Conservation (phyloP, 2,329 filamentous ascomycete species). For the Alternaria metachromatica region DNA sequence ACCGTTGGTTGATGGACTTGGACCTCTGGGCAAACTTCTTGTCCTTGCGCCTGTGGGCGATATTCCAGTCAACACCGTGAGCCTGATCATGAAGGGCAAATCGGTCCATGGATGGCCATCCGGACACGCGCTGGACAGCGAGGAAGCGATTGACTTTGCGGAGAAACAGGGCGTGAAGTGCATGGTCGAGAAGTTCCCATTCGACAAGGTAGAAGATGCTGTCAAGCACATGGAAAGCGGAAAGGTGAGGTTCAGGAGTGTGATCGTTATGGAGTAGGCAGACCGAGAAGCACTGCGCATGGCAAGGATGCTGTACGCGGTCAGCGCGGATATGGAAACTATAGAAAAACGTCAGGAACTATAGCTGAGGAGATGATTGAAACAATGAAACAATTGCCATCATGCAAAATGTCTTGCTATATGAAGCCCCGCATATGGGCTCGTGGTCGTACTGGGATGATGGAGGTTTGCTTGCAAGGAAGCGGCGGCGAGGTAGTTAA, state of each 20-base stretch:
- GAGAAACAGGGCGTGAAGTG: slow-evolving; percentile 57
- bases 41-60: slow-evolving; percentile 62
- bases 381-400: slow-evolving; percentile 15
- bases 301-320: neutral
- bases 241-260: slow-evolving; percentile 59
- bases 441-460: neutral
- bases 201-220: slow-evolving; percentile 59
- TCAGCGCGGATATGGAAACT: neutral
- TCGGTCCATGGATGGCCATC: slow-evolving; percentile 61
- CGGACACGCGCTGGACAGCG: slow-evolving; percentile 60
- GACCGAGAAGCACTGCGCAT: neutral
- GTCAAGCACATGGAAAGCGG: slow-evolving; percentile 58
- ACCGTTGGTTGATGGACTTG: slow-evolving; percentile 62
- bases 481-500: neutral
- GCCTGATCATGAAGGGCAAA: slow-evolving; percentile 56
- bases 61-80: slow-evolving; percentile 52
- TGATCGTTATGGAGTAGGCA: slow-evolving; percentile 56
- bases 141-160: slow-evolving; percentile 61
- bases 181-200: slow-evolving; percentile 61
- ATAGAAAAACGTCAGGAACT: neutral
- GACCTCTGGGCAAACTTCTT: slow-evolving; percentile 63
- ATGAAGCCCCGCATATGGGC: neutral
- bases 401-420: slow-evolving; percentile 1
- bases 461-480: neutral
- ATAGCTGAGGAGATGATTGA: slow-evolving; percentile 6